Percentiles rank a stretch among this genome's conserved stretches.
These are phyloP conservation scores for Brettanomyces anomalus DNA, from an alignment of 805 yeast species.

Conservation along the genomic window DNA sequence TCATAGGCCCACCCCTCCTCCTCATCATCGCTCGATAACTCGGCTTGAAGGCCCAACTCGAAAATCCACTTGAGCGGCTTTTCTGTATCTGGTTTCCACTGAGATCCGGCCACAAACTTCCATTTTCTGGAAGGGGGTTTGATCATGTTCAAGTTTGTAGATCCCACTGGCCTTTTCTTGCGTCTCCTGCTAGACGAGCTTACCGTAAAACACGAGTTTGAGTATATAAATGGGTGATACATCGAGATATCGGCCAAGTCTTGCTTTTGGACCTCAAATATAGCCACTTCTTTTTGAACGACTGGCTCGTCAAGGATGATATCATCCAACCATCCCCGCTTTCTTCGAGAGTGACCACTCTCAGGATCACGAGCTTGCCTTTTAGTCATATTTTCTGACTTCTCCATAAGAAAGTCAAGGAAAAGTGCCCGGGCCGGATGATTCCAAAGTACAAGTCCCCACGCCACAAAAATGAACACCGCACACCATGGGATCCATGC, in stretches of 20 bases:
- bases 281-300: constrained; percentile 53
- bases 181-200: constrained; percentile 13
- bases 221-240: constrained; percentile 55
- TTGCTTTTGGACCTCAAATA: constrained; percentile 66
- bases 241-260: constrained; percentile 44
- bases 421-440: constrained; percentile 47
- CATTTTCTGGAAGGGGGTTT: constrained; percentile 57
- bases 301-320: constrained; percentile 62
- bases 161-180: constrained; percentile 62
- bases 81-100: constrained; percentile 57
- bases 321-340: neutral
- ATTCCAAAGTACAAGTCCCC: constrained; percentile 42
- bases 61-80: constrained; percentile 43
- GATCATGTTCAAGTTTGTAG: constrained; percentile 42
- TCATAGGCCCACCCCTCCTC: constrained; percentile 44
- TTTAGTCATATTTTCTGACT: constrained; percentile 26
- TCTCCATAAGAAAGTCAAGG: neutral
- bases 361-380: too few relatives aligned
- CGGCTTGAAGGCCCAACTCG: constrained; percentile 31
- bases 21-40: constrained; percentile 20
- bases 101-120: constrained; percentile 51
- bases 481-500: constrained; percentile 57
- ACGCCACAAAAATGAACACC: constrained; percentile 46
- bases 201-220: constrained; percentile 42
- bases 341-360: neutral